Conservation (phyloP, 1,284 basidiomycete species). For the Moniliophthora roreri region DNA sequence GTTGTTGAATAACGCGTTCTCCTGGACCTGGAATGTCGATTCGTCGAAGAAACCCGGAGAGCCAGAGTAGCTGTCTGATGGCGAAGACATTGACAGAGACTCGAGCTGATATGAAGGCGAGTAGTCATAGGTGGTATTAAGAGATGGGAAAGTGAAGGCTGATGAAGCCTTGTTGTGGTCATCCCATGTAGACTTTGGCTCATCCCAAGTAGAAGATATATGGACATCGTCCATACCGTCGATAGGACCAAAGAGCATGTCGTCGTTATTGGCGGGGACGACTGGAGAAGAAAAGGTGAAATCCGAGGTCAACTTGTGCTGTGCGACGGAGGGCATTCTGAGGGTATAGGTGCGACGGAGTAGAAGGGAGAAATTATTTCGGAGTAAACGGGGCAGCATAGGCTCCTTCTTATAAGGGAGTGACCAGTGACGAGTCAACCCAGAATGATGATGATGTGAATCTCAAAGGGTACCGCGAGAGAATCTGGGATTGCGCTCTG, state of each 20-base stretch:
- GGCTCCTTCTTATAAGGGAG: background rate
- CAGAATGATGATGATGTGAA: background rate
- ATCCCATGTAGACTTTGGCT: constrained; percentile 32
- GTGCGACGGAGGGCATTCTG: constrained; percentile 28
- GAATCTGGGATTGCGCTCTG: no score
- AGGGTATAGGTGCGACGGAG: constrained; percentile 43
- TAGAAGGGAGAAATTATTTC: constrained; percentile 23
- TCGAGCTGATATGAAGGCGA: constrained; percentile 19
- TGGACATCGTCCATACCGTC: constrained; percentile 63
- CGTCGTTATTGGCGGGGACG: constrained; percentile 26
- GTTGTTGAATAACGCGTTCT: constrained; percentile 41
- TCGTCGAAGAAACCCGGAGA: constrained; percentile 33
- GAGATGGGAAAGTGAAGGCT: constrained; percentile 23
- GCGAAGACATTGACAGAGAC: background rate
- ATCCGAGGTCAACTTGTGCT: constrained; percentile 29
- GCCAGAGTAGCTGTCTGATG: constrained; percentile 32
- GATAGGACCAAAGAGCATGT: constrained; percentile 64
- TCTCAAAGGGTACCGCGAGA: no score
- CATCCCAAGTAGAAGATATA: constrained; percentile 46
- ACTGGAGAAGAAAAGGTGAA: constrained; percentile 30
- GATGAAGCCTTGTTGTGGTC: constrained; percentile 33
- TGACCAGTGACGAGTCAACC: background rate
- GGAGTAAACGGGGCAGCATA: constrained; percentile 7
- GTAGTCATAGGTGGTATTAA: constrained; percentile 25
- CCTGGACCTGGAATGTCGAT: no score